Evolutionary conservation across 495 filamentous ascomycete species (phyloP).

Genomic region (Xylaria acuta): DNA sequence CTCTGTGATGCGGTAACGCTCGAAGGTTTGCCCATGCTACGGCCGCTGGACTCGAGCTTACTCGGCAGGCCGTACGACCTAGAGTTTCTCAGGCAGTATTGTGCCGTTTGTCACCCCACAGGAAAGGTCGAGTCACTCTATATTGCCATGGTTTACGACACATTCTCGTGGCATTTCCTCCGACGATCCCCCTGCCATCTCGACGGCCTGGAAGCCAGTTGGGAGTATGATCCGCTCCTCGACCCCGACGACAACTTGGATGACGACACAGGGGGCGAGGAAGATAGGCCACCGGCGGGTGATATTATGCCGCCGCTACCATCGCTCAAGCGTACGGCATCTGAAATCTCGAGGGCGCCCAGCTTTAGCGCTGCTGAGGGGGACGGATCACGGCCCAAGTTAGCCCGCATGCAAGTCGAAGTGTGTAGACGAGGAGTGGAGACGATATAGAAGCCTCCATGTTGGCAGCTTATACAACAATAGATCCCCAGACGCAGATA

Average conservation of each 20-base stretch:
- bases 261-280: conserved; percentile 43
- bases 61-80: conserved; percentile 49
- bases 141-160: conserved; percentile 58
- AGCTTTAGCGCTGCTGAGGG: conserved; percentile 49
- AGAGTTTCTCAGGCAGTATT: conserved; percentile 55
- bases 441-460: conserved; percentile 35
- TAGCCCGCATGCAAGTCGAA: conserved; percentile 40
- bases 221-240: conserved; percentile 56
- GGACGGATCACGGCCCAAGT: conserved; percentile 40
- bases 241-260: conserved; percentile 49
- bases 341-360: conserved; percentile 55
- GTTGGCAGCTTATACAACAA: not conserved
- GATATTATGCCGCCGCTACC: conserved; percentile 51
- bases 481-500: conserved; percentile 15
- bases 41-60: conserved; percentile 50
- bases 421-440: conserved; percentile 41
- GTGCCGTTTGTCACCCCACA: conserved; percentile 55
- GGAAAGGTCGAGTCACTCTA: conserved; percentile 63
- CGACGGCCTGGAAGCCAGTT: conserved; percentile 57
- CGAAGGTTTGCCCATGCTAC: conserved; percentile 62
- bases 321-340: conserved; percentile 54
- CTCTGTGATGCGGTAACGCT: conserved; percentile 61
- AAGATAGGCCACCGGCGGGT: conserved; percentile 54
- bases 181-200: conserved; percentile 52
- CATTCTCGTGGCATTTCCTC: conserved; percentile 54